A percentile compares a stretch with the other conserved stretches of the same genome.
Evolutionary conservation across 2,329 filamentous ascomycete species (phyloP).

Genomic region (Neoscytalidium dimidiatum): DNA sequence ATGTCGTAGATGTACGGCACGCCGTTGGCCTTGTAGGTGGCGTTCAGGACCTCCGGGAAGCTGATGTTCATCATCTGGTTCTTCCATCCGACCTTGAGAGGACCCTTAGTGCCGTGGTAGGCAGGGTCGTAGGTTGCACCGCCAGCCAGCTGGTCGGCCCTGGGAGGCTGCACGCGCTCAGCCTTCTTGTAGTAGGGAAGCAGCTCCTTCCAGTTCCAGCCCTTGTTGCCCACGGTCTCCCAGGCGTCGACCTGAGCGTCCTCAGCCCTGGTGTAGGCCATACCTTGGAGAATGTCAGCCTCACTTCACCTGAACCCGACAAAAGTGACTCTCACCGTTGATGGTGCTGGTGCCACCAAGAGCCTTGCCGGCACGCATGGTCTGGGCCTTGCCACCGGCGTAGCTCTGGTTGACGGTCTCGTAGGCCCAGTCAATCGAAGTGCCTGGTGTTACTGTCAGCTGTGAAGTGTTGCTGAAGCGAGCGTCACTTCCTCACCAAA

Average conservation of each 20-base stretch:
- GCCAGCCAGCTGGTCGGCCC: conserved; percentile 21
- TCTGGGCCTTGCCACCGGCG: conserved; percentile 24
- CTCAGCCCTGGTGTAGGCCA: conserved; percentile 39
- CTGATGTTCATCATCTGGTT: conserved; percentile 29
- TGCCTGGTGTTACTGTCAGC: conserved; percentile 20
- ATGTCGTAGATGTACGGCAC: conserved; percentile 44
- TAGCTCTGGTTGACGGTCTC: conserved; percentile 41
- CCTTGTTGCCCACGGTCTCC: conserved; percentile 35
- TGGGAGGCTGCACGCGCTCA: conserved; percentile 31
- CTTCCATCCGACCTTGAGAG: conserved; percentile 33
- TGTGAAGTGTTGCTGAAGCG: no score
- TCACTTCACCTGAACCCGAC: background rate
- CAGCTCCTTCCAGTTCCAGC: conserved; percentile 36
- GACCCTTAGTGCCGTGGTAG: conserved; percentile 29
- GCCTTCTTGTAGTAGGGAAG: conserved; percentile 31
- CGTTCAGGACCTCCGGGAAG: conserved; percentile 35
- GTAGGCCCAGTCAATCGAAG: conserved; percentile 45
- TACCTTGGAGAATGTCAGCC: conserved; percentile 22
- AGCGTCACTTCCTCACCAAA: conserved; percentile 14
- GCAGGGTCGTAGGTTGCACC: conserved; percentile 30
- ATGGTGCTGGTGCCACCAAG: conserved; percentile 47
- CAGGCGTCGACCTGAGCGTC: conserved; percentile 36
- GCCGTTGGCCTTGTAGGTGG: conserved; percentile 37
- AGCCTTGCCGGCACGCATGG: conserved; percentile 40
- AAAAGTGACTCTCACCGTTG: conserved; percentile 34